Evolutionary conservation across 352 stramenopile species (phyloP).

Genomic region (Phytophthora sp.): DNA sequence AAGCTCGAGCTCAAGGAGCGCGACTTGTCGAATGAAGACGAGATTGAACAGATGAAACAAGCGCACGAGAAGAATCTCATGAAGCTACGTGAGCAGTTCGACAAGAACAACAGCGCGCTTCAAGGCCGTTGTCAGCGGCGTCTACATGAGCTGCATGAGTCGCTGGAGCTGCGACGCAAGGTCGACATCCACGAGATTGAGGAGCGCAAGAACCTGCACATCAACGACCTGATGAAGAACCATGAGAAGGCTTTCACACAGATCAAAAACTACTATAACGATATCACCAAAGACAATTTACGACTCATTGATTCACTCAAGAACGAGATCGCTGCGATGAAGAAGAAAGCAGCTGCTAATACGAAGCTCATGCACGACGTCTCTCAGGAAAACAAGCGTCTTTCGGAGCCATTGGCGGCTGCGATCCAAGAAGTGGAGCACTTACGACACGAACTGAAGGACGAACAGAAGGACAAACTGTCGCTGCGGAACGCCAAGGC

Average conservation of each 20-base stretch:
- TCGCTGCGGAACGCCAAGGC: conserved; percentile 90
- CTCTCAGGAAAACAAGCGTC: conserved; percentile 91
- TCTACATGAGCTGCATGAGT: conserved; percentile 75
- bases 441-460: conserved; percentile 88
- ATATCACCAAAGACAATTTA: conserved; percentile 95
- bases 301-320: conserved; percentile 93
- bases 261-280: conserved; percentile 97
- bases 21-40: conserved; percentile 87
- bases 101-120: conserved; percentile 84
- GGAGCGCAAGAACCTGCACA: conserved; percentile 95
- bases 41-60: conserved; percentile 91
- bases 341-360: conserved; percentile 91
- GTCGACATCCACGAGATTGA: conserved; percentile 94
- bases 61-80: conserved; percentile 93
- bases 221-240: conserved; percentile 96
- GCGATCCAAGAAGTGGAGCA: conserved; percentile 91
- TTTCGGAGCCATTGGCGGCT: conserved; percentile 87
- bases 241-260: conserved; percentile 93
- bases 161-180: conserved; percentile 92
- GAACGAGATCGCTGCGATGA: conserved; percentile 93
- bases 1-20: conserved; percentile 86
- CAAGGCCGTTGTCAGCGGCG: conserved; percentile 73
- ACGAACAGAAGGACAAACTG: conserved; percentile 92
- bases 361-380: conserved; percentile 95
- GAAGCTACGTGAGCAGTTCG: conserved; percentile 92